These are phyloP conservation scores for Verticillium dahliae DNA, from an alignment of 2,329 filamentous ascomycete species.

Conservation along the genomic window DNA sequence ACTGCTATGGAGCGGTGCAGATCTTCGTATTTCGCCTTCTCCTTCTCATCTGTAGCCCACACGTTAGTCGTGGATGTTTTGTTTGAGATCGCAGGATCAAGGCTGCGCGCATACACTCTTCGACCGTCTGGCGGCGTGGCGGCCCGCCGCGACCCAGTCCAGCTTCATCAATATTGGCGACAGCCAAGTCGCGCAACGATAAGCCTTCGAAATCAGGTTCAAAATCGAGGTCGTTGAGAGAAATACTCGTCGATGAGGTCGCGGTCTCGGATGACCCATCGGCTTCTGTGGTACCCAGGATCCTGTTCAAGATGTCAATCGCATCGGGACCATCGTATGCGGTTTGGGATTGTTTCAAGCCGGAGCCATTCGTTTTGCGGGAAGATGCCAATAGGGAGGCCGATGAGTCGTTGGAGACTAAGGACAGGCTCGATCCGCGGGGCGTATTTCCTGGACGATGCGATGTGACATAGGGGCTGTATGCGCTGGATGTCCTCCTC, in stretches of 20 bases:
- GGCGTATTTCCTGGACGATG: constrained; percentile 62
- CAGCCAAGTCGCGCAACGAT: constrained; percentile 66
- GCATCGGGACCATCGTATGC: constrained; percentile 58
- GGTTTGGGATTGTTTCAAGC: constrained; percentile 52
- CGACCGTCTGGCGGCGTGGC: constrained; percentile 54
- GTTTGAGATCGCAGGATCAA: not conserved
- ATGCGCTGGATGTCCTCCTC: constrained; percentile 59
- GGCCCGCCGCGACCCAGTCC: constrained; percentile 15
- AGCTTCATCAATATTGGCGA: constrained; percentile 19
- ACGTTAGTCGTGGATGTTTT: constrained; percentile 4
- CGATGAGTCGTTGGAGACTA: constrained; percentile 71
- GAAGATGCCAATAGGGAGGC: constrained; percentile 64
- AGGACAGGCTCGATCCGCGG: constrained; percentile 70
- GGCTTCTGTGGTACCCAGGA: constrained; percentile 27
- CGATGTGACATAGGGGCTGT: constrained; percentile 62
- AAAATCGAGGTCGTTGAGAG: constrained; percentile 48
- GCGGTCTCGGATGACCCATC: constrained; percentile 6
- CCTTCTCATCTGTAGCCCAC: constrained; percentile 57
- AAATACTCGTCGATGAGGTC: constrained; percentile 22
- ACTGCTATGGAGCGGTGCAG: constrained; percentile 82
- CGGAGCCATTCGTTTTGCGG: constrained; percentile 61
- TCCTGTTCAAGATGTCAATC: constrained; percentile 56
- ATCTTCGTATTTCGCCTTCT: constrained; percentile 81
- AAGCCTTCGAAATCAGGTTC: constrained; percentile 75
- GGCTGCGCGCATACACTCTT: constrained; percentile 59